Conservation (phyloP, 2,329 filamentous ascomycete genomes). For the Hymenoscyphus infarciens region DNA sequence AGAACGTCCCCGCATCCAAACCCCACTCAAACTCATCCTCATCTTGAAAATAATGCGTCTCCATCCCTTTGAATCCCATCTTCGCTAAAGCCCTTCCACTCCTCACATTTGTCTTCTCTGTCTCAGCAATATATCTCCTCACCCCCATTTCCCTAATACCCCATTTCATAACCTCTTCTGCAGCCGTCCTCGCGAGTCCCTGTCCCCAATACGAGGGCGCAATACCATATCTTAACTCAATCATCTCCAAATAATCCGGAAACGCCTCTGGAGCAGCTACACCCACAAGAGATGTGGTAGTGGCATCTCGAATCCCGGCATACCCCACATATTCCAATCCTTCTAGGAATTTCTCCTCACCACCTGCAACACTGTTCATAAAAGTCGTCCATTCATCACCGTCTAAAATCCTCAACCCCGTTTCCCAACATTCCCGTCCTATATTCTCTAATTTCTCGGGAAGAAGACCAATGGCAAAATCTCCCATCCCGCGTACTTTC, state of each 20-base stretch:
- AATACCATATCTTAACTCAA: constrained; percentile 31
- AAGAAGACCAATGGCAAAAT: constrained; percentile 6
- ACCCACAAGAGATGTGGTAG: constrained; percentile 30
- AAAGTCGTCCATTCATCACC: neutral
- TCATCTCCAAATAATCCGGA: constrained; percentile 24
- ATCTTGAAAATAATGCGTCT: neutral
- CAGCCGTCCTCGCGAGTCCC: constrained; percentile 28
- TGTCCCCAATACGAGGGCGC: constrained; percentile 26
- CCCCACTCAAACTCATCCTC: constrained; percentile 8
- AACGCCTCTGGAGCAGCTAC: constrained; percentile 20
- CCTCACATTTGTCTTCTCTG: constrained; percentile 26
- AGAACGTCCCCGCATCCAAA: neutral
- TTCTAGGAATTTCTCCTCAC: neutral
- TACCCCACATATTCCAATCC: constrained; percentile 3
- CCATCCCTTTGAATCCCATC: constrained; percentile 23
- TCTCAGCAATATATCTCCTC: constrained; percentile 28
- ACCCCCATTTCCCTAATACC: constrained; percentile 23
- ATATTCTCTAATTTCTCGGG: neutral
- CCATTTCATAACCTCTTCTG: constrained; percentile 29
- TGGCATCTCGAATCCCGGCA: constrained; percentile 21
- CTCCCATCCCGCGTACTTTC: constrained; percentile 3
- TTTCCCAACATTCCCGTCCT: neutral
- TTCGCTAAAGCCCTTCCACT: constrained; percentile 29
- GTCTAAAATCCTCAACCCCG: neutral
- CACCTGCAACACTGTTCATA: neutral